These are phyloP conservation scores for Cyberlindnera lachancei DNA, from an alignment of 805 yeast species.

Conservation along the genomic window DNA sequence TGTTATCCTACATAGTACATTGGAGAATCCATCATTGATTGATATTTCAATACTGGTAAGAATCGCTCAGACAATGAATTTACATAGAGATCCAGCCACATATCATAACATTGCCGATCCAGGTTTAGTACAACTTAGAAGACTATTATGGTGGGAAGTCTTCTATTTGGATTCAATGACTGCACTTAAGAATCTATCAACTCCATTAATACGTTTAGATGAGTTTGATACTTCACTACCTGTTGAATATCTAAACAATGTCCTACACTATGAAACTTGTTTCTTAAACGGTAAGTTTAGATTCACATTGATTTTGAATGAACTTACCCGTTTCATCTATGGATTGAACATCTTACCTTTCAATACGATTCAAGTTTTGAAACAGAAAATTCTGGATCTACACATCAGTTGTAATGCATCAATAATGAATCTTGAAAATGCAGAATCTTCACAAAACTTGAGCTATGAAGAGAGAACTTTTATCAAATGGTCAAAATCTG, in stretches of 20 bases:
- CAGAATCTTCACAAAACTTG: slow-evolving; percentile 29
- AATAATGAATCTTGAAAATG: slow-evolving; percentile 32
- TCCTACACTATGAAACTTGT: slow-evolving; percentile 37
- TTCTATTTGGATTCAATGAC: slow-evolving; percentile 52
- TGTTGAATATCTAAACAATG: slow-evolving; percentile 32
- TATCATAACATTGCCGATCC: slow-evolving; percentile 42
- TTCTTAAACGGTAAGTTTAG: slow-evolving; percentile 47
- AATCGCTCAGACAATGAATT: slow-evolving; percentile 46
- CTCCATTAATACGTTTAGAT: slow-evolving; percentile 44
- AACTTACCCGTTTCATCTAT: slow-evolving; percentile 42
- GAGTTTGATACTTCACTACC: slow-evolving; percentile 55
- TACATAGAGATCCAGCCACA: slow-evolving; percentile 54
- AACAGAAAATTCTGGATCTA: slow-evolving; percentile 40
- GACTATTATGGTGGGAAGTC: slow-evolving; percentile 64
- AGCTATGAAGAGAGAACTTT: slow-evolving; percentile 32
- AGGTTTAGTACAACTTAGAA: slow-evolving; percentile 41
- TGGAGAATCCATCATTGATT: slow-evolving; percentile 49
- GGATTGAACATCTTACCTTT: slow-evolving; percentile 38
- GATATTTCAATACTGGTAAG: slow-evolving; percentile 49
- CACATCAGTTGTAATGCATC: slow-evolving; percentile 43
- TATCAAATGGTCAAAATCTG: slow-evolving; percentile 40
- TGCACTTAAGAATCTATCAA: slow-evolving; percentile 45
- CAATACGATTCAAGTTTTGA: slow-evolving; percentile 35
- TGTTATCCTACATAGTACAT: slow-evolving; percentile 43
- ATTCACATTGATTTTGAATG: slow-evolving; percentile 44